These are phyloP conservation scores for Cercospora sp. DNA, from an alignment of 2,329 filamentous ascomycete genomes.

Conservation along the genomic window DNA sequence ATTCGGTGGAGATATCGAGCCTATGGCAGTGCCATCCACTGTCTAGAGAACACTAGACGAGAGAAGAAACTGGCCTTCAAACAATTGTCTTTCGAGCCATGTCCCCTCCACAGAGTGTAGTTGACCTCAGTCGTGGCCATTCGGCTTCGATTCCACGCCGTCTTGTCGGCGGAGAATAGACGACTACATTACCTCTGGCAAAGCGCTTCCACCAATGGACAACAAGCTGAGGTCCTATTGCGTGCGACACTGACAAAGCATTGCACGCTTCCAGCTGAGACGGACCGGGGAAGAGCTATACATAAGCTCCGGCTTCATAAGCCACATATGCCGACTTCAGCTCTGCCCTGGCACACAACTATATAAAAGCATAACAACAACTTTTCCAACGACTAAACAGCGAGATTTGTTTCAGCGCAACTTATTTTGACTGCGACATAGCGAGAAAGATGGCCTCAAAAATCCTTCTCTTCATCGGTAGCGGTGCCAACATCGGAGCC, in stretches of 20 bases:
- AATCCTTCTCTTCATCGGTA: slow-evolving; percentile 47
- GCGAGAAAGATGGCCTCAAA: not conserved
- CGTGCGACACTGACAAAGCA: slow-evolving; percentile 1
- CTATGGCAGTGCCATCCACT: not conserved
- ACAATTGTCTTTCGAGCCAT: not conserved
- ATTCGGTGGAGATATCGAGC: not conserved
- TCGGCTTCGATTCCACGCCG: not conserved
- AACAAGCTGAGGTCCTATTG: not conserved
- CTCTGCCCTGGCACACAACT: not conserved
- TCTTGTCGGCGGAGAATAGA: not conserved
- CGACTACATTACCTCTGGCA: not conserved
- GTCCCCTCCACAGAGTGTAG: not conserved
- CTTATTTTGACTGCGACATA: too few species aligned
- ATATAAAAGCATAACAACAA: not conserved
- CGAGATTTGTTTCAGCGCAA: not conserved
- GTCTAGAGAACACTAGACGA: not conserved
- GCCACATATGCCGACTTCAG: not conserved
- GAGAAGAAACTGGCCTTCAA: not conserved
- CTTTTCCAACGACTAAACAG: not conserved
- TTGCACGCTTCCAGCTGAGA: not conserved
- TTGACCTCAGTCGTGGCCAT: not conserved
- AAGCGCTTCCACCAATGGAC: not conserved
- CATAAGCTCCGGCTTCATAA: not conserved
- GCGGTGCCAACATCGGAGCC: slow-evolving; percentile 46
- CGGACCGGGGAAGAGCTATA: not conserved